phyloP scores from a whole-genome alignment of 2,329 filamentous ascomycete species.

The Colletotrichum lupini region DNA sequence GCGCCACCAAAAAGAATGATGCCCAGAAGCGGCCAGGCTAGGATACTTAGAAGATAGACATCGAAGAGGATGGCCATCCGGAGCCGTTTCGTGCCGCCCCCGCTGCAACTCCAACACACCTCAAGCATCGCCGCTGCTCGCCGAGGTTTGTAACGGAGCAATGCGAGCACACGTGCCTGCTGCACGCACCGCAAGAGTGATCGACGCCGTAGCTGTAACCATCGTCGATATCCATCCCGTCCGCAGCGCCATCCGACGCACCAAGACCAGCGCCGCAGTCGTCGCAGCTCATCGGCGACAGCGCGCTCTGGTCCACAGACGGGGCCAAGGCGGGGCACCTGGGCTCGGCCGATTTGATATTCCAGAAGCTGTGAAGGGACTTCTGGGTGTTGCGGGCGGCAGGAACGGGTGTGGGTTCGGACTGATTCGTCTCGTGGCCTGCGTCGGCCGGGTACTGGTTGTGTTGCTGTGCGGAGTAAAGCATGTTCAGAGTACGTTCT shows the following conservation, averaged over 20 bases:
- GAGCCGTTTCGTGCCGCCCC: constrained; percentile 32
- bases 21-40: neutral
- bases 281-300: constrained; percentile 57
- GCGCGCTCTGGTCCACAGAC: constrained; percentile 71
- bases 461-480: constrained; percentile 66
- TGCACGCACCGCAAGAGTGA: constrained; percentile 59
- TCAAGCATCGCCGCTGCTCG: constrained; percentile 62
- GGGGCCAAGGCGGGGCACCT: constrained; percentile 41
- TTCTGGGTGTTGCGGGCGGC: constrained; percentile 50
- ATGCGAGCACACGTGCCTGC: constrained; percentile 67
- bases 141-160: constrained; percentile 70
- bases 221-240: constrained; percentile 53
- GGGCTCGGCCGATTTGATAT: constrained; percentile 56
- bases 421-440: constrained; percentile 27
- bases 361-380: constrained; percentile 72
- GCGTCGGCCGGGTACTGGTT: constrained; percentile 35
- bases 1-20: neutral
- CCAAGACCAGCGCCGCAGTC: constrained; percentile 59
- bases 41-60: neutral
- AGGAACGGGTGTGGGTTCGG: constrained; percentile 32
- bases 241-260: constrained; percentile 32
- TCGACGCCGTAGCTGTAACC: constrained; percentile 38
- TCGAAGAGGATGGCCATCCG: constrained; percentile 34
- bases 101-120: constrained; percentile 57
- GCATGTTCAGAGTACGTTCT: constrained; percentile 68